Base-by-base conservation (phyloP, 441 rosid genomes). In the Erodium texanum region DNA sequence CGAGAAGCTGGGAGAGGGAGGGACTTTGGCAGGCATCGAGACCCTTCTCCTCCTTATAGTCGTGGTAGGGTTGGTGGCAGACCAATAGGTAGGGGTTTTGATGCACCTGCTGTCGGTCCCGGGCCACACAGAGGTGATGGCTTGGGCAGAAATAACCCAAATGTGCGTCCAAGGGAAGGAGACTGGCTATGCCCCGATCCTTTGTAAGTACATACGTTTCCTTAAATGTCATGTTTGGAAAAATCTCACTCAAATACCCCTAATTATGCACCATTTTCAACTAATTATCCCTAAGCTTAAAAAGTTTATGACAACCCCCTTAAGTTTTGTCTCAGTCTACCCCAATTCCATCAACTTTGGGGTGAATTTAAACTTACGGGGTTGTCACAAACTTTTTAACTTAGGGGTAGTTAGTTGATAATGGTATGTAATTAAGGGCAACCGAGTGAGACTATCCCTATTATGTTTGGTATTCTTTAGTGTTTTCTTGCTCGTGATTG, bases 131-230 rank as follows among this genome's bases (percentile, higher is more conserved):
- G 79, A 76, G 86, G 82, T n/a, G 90, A 87, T 52, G 80, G 76
- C 16, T 12, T 80, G 73, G 64, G 71, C 69, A 79, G 89, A 82
- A 89, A 84, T 71, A 82, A 81, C 64, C 83, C 91, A 58, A 93
- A 89, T 65, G 90, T 93, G 59, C 89, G 85, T 27, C 96, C 97
- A 52, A 86, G 97, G 79, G 96, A 89, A 69, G 97, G 97, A 62
- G 96, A 93, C 74, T 90, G 97, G 98, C 71, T 78, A 70, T 93
- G 96, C 78, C 70, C 79, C 0, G 87, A 89, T 81, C 84, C 89
- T 62, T 32, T 45, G 93, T 89, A 83, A 86, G 96, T 81, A 50
- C 59, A 12, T 56, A 14, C 64, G 64, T 77, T 66, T 56, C 58
- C 45, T 43, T 65, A 67, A 24, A 34, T 22, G 3, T 52, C 8